Evolutionary conservation across 495 filamentous ascomycete species (phyloP).

Genomic region (Tuber calosporum): DNA sequence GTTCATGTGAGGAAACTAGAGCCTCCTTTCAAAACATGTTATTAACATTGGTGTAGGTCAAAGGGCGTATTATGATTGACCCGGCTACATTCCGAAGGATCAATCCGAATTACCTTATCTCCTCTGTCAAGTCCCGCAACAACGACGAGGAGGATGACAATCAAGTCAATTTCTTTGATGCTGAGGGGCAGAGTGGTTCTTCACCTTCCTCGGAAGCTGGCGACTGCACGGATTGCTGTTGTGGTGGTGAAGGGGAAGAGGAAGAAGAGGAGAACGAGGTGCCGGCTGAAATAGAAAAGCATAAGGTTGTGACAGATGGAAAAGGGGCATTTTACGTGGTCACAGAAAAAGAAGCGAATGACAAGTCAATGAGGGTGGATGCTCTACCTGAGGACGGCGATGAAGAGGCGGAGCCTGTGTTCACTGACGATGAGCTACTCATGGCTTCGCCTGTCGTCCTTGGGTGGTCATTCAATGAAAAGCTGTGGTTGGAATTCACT

Average conservation of each 20-base stretch:
- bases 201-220: constrained; percentile 50
- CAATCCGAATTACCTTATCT: constrained; percentile 82
- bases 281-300: constrained; percentile 17
- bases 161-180: constrained; percentile 47
- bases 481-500: constrained; percentile 85
- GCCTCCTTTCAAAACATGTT: not conserved
- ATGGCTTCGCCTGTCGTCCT: constrained; percentile 84
- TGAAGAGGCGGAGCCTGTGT: constrained; percentile 55
- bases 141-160: constrained; percentile 58
- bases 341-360: constrained; percentile 18
- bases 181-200: constrained; percentile 11
- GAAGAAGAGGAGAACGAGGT: constrained; percentile 30
- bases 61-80: constrained; percentile 87
- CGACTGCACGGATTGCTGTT: constrained; percentile 48
- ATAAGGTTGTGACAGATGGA: constrained; percentile 21
- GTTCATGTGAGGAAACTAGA: constrained; percentile 45
- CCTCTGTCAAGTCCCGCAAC: constrained; percentile 68
- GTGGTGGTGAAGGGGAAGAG: constrained; percentile 44
- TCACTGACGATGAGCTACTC: constrained; percentile 78
- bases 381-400: constrained; percentile 45
- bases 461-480: constrained; percentile 89
- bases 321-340: constrained; percentile 20
- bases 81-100: constrained; percentile 77
- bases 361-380: constrained; percentile 33
- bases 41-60: constrained; percentile 54